A percentile compares a stretch with the other conserved stretches of the same genome.
Evolutionary conservation across 305 asterid species (phyloP).

Genomic region (Stenogyne calaminthoides): DNA sequence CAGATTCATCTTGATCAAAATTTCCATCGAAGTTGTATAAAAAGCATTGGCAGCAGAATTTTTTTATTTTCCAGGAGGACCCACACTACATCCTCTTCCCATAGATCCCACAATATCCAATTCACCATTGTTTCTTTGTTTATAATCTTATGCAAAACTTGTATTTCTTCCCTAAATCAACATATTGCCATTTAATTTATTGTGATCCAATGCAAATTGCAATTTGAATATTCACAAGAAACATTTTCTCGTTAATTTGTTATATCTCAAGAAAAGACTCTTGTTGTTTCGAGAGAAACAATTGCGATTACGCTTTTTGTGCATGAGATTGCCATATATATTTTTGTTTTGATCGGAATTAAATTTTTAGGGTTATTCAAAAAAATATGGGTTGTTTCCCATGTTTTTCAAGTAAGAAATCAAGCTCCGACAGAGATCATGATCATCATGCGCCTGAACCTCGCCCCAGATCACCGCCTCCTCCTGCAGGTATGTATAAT

Average conservation of each 20-base stretch:
- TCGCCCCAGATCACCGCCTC: slow-evolving; percentile 24
- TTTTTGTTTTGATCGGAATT: slow-evolving; percentile 14
- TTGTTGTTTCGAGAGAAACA: neutral
- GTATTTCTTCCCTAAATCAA: neutral
- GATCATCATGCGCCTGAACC: slow-evolving; percentile 12
- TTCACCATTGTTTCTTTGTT: neutral
- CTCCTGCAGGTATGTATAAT: slow-evolving; percentile 28
- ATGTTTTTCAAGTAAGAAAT: slow-evolving; percentile 41
- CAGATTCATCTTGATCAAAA: too few species aligned
- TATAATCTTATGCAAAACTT: neutral
- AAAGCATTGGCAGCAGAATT: neutral
- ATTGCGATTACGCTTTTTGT: neutral
- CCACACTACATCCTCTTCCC: too few species aligned
- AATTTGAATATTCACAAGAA: slow-evolving; percentile 5
- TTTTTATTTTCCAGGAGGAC: slow-evolving; percentile 15
- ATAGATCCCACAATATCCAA: too few species aligned
- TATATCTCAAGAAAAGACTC: neutral
- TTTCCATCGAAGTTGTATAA: neutral
- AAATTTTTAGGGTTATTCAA: slow-evolving; percentile 12
- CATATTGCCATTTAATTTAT: neutral
- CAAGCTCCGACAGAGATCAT: slow-evolving; percentile 11
- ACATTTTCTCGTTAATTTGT: neutral
- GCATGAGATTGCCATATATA: slow-evolving; percentile 9
- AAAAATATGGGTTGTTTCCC: slow-evolving; percentile 53
- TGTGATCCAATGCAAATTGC: slow-evolving; percentile 4